Evolutionary conservation across 140 eudicot genomes (phyloP).

Genomic region (Ambrosia hybrid): DNA sequence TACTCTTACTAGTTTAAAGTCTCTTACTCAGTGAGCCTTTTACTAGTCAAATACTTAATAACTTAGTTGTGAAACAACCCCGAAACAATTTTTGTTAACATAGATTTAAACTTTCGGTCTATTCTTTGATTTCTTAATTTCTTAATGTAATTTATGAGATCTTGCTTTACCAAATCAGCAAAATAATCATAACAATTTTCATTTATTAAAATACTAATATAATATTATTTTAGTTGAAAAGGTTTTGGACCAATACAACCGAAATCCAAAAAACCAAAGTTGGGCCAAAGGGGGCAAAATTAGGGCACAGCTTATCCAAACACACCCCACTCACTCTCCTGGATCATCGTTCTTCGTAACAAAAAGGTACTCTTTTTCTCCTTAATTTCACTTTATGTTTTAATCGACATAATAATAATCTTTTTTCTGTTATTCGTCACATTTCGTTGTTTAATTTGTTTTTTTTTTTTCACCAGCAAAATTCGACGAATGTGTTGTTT

Average conservation of each 20-base stretch:
- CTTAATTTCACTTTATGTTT: neutral
- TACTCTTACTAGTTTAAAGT: no score
- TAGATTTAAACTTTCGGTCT: no score
- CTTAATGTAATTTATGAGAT: no score
- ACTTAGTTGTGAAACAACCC: no score
- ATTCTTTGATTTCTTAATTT: no score
- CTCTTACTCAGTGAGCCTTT: no score
- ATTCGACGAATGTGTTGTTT: constrained; percentile 8
- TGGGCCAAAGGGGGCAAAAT: constrained; percentile 29
- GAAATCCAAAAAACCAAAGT: constrained; percentile 22
- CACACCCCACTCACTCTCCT: neutral
- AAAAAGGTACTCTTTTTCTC: constrained; percentile 23
- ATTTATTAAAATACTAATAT: no score
- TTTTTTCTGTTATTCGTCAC: neutral
- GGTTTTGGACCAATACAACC: constrained; percentile 18
- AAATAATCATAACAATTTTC: no score
- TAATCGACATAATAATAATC: neutral
- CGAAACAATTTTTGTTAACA: no score
- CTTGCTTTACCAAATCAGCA: no score
- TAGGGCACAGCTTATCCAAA: constrained; percentile 44
- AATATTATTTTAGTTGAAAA: no score
- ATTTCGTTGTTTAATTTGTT: constrained; percentile 16
- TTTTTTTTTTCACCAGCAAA: neutral
- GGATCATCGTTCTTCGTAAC: constrained; percentile 11
- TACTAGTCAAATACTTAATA: no score